Evolutionary conservation across 306 rosid genomes (phyloP).

Genomic region (Delonix regia): DNA sequence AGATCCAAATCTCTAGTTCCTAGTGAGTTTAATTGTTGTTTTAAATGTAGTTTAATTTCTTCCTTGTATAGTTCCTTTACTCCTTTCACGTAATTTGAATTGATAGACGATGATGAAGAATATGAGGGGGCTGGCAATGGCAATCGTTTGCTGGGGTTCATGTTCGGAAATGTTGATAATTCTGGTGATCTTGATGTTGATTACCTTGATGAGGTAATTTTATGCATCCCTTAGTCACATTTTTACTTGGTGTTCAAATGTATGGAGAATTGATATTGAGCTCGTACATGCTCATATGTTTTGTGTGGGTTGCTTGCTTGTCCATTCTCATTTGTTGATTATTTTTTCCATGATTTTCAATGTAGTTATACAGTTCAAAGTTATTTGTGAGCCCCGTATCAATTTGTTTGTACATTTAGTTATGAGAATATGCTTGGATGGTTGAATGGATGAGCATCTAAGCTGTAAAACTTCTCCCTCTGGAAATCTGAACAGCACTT

Average conservation of each 20-base stretch:
- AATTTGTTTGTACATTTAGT: neutral
- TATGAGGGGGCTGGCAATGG: conserved; percentile 77
- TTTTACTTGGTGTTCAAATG: conserved; percentile 16
- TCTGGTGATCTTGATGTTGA: conserved; percentile 94
- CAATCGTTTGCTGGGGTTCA: conserved; percentile 82
- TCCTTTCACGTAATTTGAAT: conserved; percentile 22
- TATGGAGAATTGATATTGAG: conserved; percentile 17
- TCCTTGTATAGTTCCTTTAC: conserved; percentile 30
- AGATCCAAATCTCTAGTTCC: neutral
- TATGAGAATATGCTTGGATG: neutral
- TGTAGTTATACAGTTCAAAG: neutral
- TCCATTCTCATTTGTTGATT: neutral
- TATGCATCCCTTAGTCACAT: conserved; percentile 26
- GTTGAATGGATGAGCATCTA: conserved; percentile 11
- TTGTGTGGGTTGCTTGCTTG: conserved; percentile 6
- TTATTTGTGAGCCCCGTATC: neutral
- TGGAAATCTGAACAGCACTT: conserved; percentile 7
- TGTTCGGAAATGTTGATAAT: conserved; percentile 96
- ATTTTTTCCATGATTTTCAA: conserved; percentile 17
- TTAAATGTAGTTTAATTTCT: conserved; percentile 25
- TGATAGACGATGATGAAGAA: conserved; percentile 80
- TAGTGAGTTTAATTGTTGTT: neutral
- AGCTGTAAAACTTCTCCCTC: conserved; percentile 16
- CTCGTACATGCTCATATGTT: conserved; percentile 27
- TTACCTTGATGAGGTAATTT: conserved; percentile 90